phyloP scores from a whole-genome alignment of 1,139 yeast species.

The Blastobotrys capitulatus region DNA sequence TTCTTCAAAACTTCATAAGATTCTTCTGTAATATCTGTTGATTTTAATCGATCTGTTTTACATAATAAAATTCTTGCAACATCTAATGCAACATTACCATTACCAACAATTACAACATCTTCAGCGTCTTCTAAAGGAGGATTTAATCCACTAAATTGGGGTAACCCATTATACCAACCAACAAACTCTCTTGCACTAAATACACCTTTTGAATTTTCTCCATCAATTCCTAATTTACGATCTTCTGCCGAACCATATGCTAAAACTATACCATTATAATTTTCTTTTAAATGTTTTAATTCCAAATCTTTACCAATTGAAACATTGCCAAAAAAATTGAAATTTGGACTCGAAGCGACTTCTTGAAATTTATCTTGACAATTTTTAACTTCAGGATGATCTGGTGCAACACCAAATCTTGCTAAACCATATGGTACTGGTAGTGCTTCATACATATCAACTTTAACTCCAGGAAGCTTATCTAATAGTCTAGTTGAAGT shows the following conservation, averaged over 20 bases:
- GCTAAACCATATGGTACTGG: conserved; percentile 92
- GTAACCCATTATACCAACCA: conserved; percentile 95
- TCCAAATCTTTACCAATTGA: conserved; percentile 54
- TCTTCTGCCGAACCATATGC: conserved; percentile 82
- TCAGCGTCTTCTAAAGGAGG: conserved; percentile 57
- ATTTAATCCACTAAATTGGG: conserved; percentile 44
- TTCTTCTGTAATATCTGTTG: conserved; percentile 66
- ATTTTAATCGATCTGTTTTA: conserved; percentile 41
- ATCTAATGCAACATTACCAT: conserved; percentile 97
- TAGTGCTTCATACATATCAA: conserved; percentile 60
- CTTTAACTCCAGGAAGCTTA: conserved; percentile 35
- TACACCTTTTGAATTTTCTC: conserved; percentile 56
- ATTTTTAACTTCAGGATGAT: conserved; percentile 95
- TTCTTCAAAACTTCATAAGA: conserved; percentile 52
- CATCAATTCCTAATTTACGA: conserved; percentile 51
- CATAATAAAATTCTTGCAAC: conserved; percentile 74
- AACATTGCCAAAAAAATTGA: conserved; percentile 73
- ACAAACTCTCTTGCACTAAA: conserved; percentile 85
- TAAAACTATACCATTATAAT: conserved; percentile 68
- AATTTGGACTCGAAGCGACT: conserved; percentile 36
- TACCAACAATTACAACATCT: conserved; percentile 80
- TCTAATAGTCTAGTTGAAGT: conserved; percentile 72
- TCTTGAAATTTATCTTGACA: conserved; percentile 63
- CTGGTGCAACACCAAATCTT: conserved; percentile 98
- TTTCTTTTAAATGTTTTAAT: conserved; percentile 44